Conservation (phyloP, 2,329 filamentous ascomycete genomes). For the Sporothrix variecibatus region DNA sequence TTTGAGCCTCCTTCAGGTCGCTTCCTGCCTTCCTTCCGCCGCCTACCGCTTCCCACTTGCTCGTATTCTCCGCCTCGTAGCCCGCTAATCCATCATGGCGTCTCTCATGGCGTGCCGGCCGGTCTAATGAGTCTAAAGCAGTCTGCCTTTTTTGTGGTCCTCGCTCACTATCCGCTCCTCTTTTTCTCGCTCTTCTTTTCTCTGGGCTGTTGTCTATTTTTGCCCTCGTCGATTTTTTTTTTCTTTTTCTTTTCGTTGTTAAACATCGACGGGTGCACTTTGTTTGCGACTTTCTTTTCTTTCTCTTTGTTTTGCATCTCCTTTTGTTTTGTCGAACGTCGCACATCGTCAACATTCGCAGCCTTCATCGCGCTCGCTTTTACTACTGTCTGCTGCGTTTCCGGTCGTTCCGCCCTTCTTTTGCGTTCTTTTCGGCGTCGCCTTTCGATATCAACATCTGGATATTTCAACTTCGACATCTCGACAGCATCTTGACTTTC, state of each 20-base stretch:
- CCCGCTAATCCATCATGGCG: not conserved
- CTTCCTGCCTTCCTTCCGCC: not conserved
- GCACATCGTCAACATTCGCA: not conserved
- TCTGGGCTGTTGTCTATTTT: constrained; percentile 17
- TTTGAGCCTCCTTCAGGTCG: not conserved
- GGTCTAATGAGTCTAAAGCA: not conserved
- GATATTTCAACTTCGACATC: not conserved
- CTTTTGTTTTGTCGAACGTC: not conserved
- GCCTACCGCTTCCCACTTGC: not conserved
- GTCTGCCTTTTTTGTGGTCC: constrained; percentile 17
- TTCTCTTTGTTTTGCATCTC: constrained; percentile 3
- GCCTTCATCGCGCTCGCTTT: not conserved
- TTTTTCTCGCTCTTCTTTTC: not conserved
- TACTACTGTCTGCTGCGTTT: not conserved
- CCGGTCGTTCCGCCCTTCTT: constrained; percentile 7
- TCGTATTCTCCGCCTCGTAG: constrained; percentile 8
- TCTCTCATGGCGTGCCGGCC: not conserved
- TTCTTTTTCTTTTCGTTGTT: not conserved
- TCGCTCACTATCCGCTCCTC: not conserved
- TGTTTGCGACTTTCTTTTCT: not conserved
- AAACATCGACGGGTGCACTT: not conserved
- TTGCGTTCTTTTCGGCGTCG: not conserved
- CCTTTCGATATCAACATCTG: not conserved
- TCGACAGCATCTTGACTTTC: not conserved
- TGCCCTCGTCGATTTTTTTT: not conserved